These are phyloP conservation scores for Linum tenue DNA, from an alignment of 345 rosid genomes.

Conservation along the genomic window DNA sequence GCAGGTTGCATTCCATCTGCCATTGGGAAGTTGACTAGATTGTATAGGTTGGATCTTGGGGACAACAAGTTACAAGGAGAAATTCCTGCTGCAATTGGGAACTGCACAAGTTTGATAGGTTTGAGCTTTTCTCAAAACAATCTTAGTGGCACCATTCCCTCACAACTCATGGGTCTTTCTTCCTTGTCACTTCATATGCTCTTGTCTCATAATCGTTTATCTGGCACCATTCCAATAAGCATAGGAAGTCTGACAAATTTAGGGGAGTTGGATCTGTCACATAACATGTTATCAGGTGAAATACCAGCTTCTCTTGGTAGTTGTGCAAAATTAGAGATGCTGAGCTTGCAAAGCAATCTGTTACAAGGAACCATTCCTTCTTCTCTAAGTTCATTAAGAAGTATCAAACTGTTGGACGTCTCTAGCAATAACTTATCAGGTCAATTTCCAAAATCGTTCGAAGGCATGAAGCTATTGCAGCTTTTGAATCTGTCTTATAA, in stretches of 20 bases:
- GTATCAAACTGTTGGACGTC: background rate
- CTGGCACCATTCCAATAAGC: background rate
- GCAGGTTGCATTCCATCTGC: slow-evolving; percentile 7
- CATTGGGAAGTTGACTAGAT: slow-evolving; percentile 5
- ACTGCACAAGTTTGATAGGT: background rate
- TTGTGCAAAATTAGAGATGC: background rate
- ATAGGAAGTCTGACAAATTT: slow-evolving; percentile 1
- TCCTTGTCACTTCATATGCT: background rate
- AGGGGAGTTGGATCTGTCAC: background rate
- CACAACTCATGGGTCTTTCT: background rate
- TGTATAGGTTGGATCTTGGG: background rate
- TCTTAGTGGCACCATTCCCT: background rate
- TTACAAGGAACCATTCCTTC: slow-evolving; percentile 12
- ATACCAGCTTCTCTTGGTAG: background rate
- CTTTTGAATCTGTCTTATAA: slow-evolving; percentile 11
- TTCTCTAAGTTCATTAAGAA: slow-evolving; percentile 5
- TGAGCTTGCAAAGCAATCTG: background rate
- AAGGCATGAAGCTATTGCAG: background rate
- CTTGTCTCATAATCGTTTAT: background rate
- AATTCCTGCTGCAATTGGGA: slow-evolving; percentile 1
- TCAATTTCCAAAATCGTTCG: slow-evolving; percentile 3
- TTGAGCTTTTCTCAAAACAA: background rate
- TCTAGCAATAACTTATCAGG: slow-evolving; percentile 9
- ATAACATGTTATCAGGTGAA: background rate
- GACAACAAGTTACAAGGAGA: slow-evolving; percentile 17